These are phyloP conservation scores for Globisporangium recalcitrans DNA, from an alignment of 352 stramenopile genomes.

Conservation along the genomic window DNA sequence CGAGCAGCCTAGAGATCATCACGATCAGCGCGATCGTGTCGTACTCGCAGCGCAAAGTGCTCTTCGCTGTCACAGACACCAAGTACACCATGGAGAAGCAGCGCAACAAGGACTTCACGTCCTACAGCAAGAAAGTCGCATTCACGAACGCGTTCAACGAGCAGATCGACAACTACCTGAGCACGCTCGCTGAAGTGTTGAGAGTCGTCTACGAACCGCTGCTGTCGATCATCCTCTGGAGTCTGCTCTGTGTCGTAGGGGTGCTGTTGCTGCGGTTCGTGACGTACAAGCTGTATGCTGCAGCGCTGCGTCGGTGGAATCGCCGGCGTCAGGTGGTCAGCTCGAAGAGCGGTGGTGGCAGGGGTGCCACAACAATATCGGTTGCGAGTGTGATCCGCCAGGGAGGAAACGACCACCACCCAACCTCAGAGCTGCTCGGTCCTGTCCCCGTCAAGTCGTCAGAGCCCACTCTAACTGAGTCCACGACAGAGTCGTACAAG, in stretches of 20 bases:
- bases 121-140: slow-evolving; percentile 22
- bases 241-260: slow-evolving; percentile 12
- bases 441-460: slow-evolving; percentile 1
- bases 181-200: slow-evolving; percentile 16
- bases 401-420: not conserved
- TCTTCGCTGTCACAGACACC: slow-evolving; percentile 20
- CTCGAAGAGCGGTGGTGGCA: not conserved
- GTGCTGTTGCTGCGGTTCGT: slow-evolving; percentile 21
- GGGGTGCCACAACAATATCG: not conserved
- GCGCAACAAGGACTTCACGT: slow-evolving; percentile 21
- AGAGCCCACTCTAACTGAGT: not conserved
- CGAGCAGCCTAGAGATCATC: slow-evolving; percentile 33
- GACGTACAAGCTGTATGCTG: not conserved
- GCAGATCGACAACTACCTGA: slow-evolving; percentile 20
- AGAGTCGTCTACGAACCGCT: slow-evolving; percentile 36
- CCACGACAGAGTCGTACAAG: slow-evolving; percentile 26
- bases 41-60: slow-evolving; percentile 11
- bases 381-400: not conserved
- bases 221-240: slow-evolving; percentile 21
- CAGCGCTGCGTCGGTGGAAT: not conserved
- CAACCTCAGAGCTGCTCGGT: slow-evolving; percentile 10
- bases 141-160: slow-evolving; percentile 38
- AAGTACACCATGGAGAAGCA: slow-evolving; percentile 35
- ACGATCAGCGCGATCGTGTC: slow-evolving; percentile 18
- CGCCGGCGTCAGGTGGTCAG: not conserved